Percentiles rank a stretch among this genome's conserved stretches.
Evolutionary conservation across 495 filamentous ascomycete species (phyloP).

Genomic region (Neurospora sp.): DNA sequence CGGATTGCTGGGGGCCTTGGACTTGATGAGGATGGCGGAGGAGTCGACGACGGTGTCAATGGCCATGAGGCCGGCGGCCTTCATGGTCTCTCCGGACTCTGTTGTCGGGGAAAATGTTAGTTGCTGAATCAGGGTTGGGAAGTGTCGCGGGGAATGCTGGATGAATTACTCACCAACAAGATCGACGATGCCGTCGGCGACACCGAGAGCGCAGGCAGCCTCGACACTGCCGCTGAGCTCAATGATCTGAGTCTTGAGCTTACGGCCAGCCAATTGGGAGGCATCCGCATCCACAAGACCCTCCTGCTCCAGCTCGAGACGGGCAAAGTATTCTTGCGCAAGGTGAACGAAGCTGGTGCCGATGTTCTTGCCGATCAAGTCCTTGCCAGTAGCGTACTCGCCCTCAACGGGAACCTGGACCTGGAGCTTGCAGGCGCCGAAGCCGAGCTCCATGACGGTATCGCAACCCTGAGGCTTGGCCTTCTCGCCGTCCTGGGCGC

Average conservation of each 20-base stretch:
- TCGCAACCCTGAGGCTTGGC: conserved; percentile 51
- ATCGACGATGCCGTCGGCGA: conserved; percentile 95
- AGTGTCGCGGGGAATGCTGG: neutral
- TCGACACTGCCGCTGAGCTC: conserved; percentile 94
- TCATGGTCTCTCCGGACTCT: conserved; percentile 99
- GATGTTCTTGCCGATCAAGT: conserved; percentile 87
- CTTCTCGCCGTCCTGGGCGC: conserved; percentile 21
- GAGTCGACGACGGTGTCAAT: conserved; percentile 88
- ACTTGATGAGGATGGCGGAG: conserved; percentile 85
- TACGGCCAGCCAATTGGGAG: conserved; percentile 24
- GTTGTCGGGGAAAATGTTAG: conserved; percentile 21
- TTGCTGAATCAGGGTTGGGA: neutral
- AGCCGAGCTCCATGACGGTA: conserved; percentile 79
- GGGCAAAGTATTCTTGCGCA: conserved; percentile 67
- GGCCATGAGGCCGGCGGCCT: conserved; percentile 87
- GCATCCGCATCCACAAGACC: conserved; percentile 18
- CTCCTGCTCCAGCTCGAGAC: conserved; percentile 50
- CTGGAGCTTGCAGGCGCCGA: conserved; percentile 85
- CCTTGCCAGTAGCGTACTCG: conserved; percentile 50
- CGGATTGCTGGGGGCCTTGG: conserved; percentile 69
- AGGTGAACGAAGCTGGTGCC: conserved; percentile 90
- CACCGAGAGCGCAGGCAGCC: conserved; percentile 88
- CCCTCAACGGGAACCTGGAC: conserved; percentile 93
- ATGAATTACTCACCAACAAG: conserved; percentile 65
- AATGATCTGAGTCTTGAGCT: conserved; percentile 73